These are phyloP conservation scores for Tilletiaria anomala DNA, from an alignment of 1,284 basidiomycete genomes.

Conservation along the genomic window DNA sequence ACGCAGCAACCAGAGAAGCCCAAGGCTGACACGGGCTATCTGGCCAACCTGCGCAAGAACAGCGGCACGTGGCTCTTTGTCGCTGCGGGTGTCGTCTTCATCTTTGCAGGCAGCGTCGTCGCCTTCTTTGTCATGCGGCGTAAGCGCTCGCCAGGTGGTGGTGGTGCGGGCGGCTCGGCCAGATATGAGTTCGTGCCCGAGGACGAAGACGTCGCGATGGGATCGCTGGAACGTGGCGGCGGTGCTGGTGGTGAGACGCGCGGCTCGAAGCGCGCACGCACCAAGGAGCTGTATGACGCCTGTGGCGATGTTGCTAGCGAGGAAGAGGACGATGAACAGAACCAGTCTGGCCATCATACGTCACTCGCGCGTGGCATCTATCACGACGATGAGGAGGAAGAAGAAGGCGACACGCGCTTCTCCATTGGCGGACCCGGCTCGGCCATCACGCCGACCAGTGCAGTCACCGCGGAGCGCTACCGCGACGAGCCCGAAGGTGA, in stretches of 20 bases:
- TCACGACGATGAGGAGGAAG: neutral
- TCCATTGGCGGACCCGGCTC: conserved; percentile 1
- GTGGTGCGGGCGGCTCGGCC: conserved; percentile 8
- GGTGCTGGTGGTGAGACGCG: conserved; percentile 8
- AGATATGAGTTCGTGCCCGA: conserved; percentile 54
- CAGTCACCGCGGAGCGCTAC: no score
- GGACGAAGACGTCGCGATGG: conserved; percentile 49
- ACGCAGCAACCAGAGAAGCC: conserved; percentile 30
- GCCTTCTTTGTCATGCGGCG: conserved; percentile 48
- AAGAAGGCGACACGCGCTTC: conserved; percentile 1
- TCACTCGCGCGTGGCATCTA: neutral
- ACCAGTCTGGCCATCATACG: neutral
- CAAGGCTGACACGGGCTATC: conserved; percentile 64
- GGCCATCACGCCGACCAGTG: no score
- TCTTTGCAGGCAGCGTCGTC: conserved; percentile 58
- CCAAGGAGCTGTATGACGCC: conserved; percentile 38
- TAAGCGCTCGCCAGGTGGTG: conserved; percentile 40
- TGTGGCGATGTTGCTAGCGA: conserved; percentile 26
- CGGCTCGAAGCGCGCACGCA: conserved; percentile 5
- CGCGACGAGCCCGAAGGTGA: no score
- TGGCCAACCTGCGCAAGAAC: conserved; percentile 58
- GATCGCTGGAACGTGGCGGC: conserved; percentile 21
- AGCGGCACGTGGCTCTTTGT: conserved; percentile 67
- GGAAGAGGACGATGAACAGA: conserved; percentile 27
- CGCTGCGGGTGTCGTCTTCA: conserved; percentile 53